phyloP scores from a whole-genome alignment of 371 early-diverging fungal species.

The Amoeboaphelidium protococcarum region DNA sequence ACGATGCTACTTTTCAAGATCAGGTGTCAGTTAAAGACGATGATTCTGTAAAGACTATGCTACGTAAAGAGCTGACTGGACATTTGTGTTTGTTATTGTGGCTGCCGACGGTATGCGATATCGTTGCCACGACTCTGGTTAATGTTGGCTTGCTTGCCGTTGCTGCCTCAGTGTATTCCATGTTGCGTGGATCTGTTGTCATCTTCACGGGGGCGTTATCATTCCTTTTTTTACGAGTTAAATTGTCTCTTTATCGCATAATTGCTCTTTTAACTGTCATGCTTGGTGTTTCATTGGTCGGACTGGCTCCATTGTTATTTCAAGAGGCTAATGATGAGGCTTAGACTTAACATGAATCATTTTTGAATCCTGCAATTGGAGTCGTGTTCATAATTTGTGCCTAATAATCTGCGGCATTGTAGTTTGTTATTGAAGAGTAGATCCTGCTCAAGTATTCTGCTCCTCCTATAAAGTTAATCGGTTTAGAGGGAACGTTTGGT shows the following conservation, averaged over 20 bases:
- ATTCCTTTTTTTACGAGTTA: slow-evolving; percentile 46
- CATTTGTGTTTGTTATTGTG: slow-evolving; percentile 35
- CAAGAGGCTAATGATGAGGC: too few species aligned
- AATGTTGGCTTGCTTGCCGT: slow-evolving; percentile 74
- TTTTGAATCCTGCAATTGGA: too few species aligned
- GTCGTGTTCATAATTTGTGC: slow-evolving; percentile 57
- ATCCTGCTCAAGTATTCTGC: slow-evolving; percentile 45
- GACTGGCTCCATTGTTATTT: slow-evolving; percentile 11
- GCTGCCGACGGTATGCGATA: slow-evolving; percentile 72
- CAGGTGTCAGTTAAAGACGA: neutral
- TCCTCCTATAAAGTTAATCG: slow-evolving; percentile 64
- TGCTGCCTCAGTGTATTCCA: slow-evolving; percentile 78
- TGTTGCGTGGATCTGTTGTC: slow-evolving; percentile 83
- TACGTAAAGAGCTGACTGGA: slow-evolving; percentile 20
- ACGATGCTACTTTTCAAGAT: neutral
- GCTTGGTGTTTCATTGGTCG: slow-evolving; percentile 57
- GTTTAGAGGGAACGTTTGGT: slow-evolving; percentile 77
- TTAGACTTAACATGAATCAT: too few species aligned
- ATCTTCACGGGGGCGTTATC: slow-evolving; percentile 71
- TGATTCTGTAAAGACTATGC: neutral
- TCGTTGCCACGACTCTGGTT: slow-evolving; percentile 75
- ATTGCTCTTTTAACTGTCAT: slow-evolving; percentile 47
- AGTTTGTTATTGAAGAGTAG: slow-evolving; percentile 83
- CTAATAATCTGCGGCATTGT: slow-evolving; percentile 67
- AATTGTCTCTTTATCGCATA: slow-evolving; percentile 49